Evolutionary conservation across 2,329 filamentous ascomycete genomes (phyloP).

Genomic region (Hymenoscyphus linearis): DNA sequence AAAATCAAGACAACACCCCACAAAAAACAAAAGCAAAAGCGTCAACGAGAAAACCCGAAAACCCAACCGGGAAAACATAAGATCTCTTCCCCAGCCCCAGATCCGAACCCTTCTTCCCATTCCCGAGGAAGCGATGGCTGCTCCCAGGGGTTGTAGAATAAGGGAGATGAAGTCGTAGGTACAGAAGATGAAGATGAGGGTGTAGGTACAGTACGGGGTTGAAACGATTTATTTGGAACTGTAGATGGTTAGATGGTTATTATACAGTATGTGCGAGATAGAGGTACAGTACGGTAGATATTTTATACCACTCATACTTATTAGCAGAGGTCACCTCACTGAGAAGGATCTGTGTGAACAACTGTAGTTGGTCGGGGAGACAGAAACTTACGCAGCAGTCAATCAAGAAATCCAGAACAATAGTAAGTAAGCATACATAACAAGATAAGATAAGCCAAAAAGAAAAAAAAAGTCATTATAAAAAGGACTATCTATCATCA

Average conservation of each 20-base stretch:
- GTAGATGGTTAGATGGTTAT: too few species aligned
- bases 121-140: constrained; percentile 47
- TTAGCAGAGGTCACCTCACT: too few species aligned
- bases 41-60: too few species aligned
- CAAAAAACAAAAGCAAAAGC: too few species aligned
- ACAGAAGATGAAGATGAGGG: constrained; percentile 44
- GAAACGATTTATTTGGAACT: constrained; percentile 44
- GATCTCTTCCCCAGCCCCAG: constrained; percentile 28
- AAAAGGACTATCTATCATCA: constrained; percentile 52
- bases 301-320: too few species aligned
- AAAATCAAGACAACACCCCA: constrained; percentile 16
- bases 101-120: constrained; percentile 18
- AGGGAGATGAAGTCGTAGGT: constrained; percentile 54
- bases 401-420: constrained; percentile 47
- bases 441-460: constrained; percentile 54
- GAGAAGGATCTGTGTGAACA: too few species aligned
- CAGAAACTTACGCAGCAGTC: constrained; percentile 42
- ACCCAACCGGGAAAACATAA: constrained; percentile 39
- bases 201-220: constrained; percentile 40
- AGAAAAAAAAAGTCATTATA: constrained; percentile 47
- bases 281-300: too few species aligned
- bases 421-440: constrained; percentile 45
- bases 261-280: constrained; percentile 51
- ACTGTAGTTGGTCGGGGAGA: too few species aligned
- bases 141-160: constrained; percentile 53